Evolutionary conservation across 305 asterid species (phyloP).

Genomic region (Fraxinus angustifolia): DNA sequence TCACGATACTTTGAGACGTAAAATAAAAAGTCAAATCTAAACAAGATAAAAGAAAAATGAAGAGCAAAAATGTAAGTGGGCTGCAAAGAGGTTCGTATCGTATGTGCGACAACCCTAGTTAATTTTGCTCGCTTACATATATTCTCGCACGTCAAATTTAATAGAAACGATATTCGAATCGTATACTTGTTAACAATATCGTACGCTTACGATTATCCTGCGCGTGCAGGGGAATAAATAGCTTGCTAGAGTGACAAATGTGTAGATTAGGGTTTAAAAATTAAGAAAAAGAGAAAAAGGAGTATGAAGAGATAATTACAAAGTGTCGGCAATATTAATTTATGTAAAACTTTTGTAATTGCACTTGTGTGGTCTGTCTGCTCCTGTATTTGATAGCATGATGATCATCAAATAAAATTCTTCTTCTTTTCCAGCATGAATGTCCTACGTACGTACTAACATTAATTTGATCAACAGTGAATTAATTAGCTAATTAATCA

Average conservation of each 20-base stretch:
- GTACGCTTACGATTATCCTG: neutral
- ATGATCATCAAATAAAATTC: neutral
- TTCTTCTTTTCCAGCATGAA: neutral
- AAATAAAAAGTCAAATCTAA: neutral
- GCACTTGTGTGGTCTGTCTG: neutral
- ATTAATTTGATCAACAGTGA: neutral
- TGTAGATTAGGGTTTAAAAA: neutral
- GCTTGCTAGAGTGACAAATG: neutral
- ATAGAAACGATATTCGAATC: neutral
- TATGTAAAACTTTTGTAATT: neutral
- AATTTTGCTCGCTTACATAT: neutral
- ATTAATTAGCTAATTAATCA: neutral
- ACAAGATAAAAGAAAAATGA: too few species aligned
- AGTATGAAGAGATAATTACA: neutral
- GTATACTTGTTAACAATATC: neutral
- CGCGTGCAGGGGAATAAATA: neutral
- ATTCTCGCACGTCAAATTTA: too few species aligned
- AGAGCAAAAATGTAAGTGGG: neutral
- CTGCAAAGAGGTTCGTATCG: neutral
- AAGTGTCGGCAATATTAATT: slow-evolving; percentile 18
- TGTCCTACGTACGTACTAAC: neutral
- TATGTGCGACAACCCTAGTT: neutral
- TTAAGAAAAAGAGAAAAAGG: neutral
- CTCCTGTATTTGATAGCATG: neutral
- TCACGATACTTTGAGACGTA: neutral